phyloP scores from a whole-genome alignment of 257 asterid genomes.

The Nicotiana benthamiana region DNA sequence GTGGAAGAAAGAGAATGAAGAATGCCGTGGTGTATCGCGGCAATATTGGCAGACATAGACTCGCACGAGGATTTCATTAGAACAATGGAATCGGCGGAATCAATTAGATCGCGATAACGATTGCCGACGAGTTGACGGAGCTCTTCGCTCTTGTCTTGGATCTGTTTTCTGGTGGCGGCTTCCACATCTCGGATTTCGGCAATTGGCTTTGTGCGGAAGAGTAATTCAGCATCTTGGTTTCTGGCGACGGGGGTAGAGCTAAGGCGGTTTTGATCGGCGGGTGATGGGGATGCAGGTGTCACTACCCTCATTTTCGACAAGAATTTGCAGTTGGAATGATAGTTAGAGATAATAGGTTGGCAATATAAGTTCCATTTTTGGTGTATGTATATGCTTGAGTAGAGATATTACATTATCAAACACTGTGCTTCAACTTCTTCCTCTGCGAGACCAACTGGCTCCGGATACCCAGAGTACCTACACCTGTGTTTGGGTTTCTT shows the following conservation, averaged over 20 bases:
- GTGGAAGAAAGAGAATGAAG: constrained; percentile 56
- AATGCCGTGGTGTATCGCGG: constrained; percentile 57
- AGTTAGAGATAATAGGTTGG: neutral
- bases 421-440: too few relatives aligned
- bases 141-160: constrained; percentile 93
- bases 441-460: too few relatives aligned
- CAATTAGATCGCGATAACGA: constrained; percentile 93
- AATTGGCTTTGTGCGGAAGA: constrained; percentile 81
- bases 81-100: constrained; percentile 93
- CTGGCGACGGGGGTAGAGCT: constrained; percentile 27
- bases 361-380: neutral
- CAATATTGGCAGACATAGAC: constrained; percentile 65
- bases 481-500: too few relatives aligned
- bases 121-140: constrained; percentile 90
- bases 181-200: constrained; percentile 86
- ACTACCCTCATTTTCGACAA: constrained; percentile 19
- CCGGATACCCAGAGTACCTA: too few relatives aligned
- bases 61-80: constrained; percentile 84
- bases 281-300: constrained; percentile 1
- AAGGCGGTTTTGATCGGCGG: constrained; percentile 2
- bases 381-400: neutral
- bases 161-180: constrained; percentile 78
- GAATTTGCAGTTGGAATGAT: neutral
- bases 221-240: constrained; percentile 81
- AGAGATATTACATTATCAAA: neutral